These are phyloP conservation scores for Suhomyces chickasaworum DNA, from an alignment of 1,139 yeast species.

Conservation along the genomic window DNA sequence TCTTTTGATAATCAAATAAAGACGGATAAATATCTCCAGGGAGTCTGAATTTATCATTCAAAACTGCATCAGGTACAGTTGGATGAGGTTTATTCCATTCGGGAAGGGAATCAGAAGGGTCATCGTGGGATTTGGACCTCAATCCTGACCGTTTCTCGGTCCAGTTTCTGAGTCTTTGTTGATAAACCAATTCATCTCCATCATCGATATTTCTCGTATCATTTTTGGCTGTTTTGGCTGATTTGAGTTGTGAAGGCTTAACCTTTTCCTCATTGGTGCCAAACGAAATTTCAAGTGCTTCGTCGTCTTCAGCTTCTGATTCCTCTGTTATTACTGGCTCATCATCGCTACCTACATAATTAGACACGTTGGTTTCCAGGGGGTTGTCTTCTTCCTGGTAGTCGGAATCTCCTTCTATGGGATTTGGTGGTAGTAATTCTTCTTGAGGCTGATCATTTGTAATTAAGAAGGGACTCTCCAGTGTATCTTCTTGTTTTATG, in stretches of 20 bases:
- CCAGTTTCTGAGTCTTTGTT: slow-evolving; percentile 65
- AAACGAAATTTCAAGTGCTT: slow-evolving; percentile 1
- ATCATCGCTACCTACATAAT: slow-evolving; percentile 3
- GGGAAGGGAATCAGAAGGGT: slow-evolving; percentile 26
- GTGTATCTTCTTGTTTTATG: no score
- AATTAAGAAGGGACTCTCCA: no score
- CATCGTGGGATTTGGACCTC: slow-evolving; percentile 22
- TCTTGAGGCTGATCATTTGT: no score
- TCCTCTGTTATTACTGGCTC: slow-evolving; percentile 1
- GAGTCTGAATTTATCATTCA: slow-evolving; percentile 67
- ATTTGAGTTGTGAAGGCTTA: slow-evolving; percentile 1
- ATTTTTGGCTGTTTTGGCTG: slow-evolving; percentile 5
- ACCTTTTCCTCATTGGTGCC: not conserved
- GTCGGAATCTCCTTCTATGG: slow-evolving; percentile 4
- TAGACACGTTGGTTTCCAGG: not conserved
- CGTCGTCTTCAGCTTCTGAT: not conserved
- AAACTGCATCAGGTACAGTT: slow-evolving; percentile 66
- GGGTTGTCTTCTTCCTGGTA: no score
- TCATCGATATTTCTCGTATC: slow-evolving; percentile 60
- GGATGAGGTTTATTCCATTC: slow-evolving; percentile 84
- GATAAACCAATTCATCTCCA: slow-evolving; percentile 70
- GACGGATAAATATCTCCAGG: slow-evolving; percentile 93
- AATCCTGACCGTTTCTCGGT: slow-evolving; percentile 42
- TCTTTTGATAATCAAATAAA: slow-evolving; percentile 88
- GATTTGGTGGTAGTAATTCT: no score